These are phyloP conservation scores for Ostreobium quekettii DNA, from an alignment of 139 green algal species.

Conservation along the genomic window DNA sequence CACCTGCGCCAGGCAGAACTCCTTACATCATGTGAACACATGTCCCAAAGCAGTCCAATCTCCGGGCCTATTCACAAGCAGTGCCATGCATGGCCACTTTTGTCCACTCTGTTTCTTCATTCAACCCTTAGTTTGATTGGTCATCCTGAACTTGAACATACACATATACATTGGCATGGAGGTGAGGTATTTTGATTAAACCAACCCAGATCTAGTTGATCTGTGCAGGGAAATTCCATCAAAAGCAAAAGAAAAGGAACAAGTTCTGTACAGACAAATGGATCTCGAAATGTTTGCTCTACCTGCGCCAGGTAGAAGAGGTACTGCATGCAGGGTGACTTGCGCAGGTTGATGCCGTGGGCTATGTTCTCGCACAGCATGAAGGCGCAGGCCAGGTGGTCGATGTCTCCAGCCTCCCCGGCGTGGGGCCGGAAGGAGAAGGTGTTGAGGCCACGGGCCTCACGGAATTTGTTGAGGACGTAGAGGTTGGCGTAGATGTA, in stretches of 20 bases:
- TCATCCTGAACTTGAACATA: background rate
- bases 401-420: slow-evolving; percentile 89
- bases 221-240: too few relatives aligned
- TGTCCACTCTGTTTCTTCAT: too few relatives aligned
- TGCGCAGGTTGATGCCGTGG: slow-evolving; percentile 98
- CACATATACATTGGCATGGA: too few relatives aligned
- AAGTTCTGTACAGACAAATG: too few relatives aligned
- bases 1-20: slow-evolving; percentile 54
- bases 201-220: too few relatives aligned
- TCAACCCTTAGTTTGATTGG: slow-evolving; percentile 5
- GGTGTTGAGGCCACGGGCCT: slow-evolving; percentile 82
- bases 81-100: too few relatives aligned
- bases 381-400: slow-evolving; percentile 89
- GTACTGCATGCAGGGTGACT: slow-evolving; percentile 72
- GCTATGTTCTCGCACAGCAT: slow-evolving; percentile 95
- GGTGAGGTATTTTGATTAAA: too few relatives aligned
- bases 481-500: slow-evolving; percentile 98
- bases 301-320: slow-evolving; percentile 44
- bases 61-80: too few relatives aligned
- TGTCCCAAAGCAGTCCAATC: too few relatives aligned
- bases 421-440: slow-evolving; percentile 71
- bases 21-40: background rate
- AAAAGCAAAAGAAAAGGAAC: too few relatives aligned
- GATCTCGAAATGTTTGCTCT: too few relatives aligned
- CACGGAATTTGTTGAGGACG: slow-evolving; percentile 85